These are phyloP conservation scores for Trifolium pratense DNA, from an alignment of 306 rosid genomes.

Conservation along the genomic window DNA sequence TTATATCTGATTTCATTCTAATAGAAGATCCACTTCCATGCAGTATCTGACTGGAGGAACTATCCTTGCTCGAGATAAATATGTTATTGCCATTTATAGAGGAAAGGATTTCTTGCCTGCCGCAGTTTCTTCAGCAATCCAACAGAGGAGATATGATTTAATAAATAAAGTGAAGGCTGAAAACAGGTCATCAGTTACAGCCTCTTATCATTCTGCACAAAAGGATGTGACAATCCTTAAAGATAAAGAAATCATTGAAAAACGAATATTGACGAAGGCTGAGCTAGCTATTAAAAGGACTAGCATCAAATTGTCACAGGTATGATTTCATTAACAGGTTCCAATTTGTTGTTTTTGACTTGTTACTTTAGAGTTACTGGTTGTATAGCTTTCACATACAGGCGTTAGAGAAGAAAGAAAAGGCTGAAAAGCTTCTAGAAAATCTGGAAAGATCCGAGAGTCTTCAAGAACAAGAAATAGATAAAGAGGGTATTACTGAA, in stretches of 20 bases:
- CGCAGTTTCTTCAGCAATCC: constrained; percentile 88
- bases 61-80: constrained; percentile 82
- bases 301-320: constrained; percentile 68
- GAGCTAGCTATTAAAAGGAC: constrained; percentile 63
- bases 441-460: constrained; percentile 61
- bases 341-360: constrained; percentile 39
- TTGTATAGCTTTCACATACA: constrained; percentile 45
- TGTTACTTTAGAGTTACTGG: constrained; percentile 37
- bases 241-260: constrained; percentile 40
- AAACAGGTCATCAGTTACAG: constrained; percentile 35
- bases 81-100: constrained; percentile 77
- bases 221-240: constrained; percentile 42
- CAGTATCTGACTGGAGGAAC: constrained; percentile 91
- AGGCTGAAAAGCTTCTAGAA: constrained; percentile 73
- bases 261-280: constrained; percentile 48
- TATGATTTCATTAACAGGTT: constrained; percentile 51
- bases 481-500: constrained; percentile 83
- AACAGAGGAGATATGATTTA: constrained; percentile 63
- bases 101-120: constrained; percentile 91
- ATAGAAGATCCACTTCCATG: constrained; percentile 41
- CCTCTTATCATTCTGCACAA: constrained; percentile 44
- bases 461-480: constrained; percentile 67
- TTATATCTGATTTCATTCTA: constrained; percentile 29
- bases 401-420: constrained; percentile 75
- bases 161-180: constrained; percentile 45